Conservation (phyloP, 768 basidiomycete genomes). For the Russula virescens region DNA sequence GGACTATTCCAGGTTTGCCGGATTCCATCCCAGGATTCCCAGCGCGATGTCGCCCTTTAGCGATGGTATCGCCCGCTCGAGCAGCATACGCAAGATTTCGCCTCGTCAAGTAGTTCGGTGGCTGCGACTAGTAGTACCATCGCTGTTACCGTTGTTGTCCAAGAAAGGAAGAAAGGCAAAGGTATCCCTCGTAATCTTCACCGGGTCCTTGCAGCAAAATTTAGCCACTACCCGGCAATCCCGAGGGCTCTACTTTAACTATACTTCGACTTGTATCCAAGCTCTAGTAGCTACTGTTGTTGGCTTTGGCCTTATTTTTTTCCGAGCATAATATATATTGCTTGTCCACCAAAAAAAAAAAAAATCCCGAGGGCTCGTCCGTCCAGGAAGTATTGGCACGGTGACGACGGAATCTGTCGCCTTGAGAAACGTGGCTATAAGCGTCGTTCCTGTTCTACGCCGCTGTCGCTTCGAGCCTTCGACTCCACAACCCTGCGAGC, state of each 20-base stretch:
- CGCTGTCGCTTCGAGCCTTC: slow-evolving; percentile 37
- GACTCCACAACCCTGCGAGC: slow-evolving; percentile 39
- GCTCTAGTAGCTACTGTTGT: no score
- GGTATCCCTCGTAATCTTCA: slow-evolving; percentile 47
- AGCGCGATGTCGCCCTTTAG: slow-evolving; percentile 31
- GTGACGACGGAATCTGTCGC: no score
- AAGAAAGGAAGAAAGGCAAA: slow-evolving; percentile 46
- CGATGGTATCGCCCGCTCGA: slow-evolving; percentile 34
- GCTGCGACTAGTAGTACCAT: no score
- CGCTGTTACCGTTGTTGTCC: slow-evolving; percentile 27
- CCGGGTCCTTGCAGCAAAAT: slow-evolving; percentile 37
- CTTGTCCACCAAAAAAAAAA: no score
- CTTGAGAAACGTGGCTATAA: slow-evolving; percentile 44
- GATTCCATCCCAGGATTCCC: slow-evolving; percentile 29
- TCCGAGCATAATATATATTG: no score
- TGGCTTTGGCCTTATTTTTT: no score
- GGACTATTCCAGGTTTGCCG: slow-evolving; percentile 33
- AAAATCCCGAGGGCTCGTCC: no score
- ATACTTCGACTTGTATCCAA: no score
- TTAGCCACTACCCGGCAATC: slow-evolving; percentile 47
- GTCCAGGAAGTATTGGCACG: no score
- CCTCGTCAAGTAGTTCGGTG: slow-evolving; percentile 35
- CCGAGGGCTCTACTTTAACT: no score
- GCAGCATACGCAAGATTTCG: slow-evolving; percentile 37
- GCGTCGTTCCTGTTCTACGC: slow-evolving; percentile 42